phyloP scores from a whole-genome alignment of 805 yeast species.

The Candida glaebosa region DNA sequence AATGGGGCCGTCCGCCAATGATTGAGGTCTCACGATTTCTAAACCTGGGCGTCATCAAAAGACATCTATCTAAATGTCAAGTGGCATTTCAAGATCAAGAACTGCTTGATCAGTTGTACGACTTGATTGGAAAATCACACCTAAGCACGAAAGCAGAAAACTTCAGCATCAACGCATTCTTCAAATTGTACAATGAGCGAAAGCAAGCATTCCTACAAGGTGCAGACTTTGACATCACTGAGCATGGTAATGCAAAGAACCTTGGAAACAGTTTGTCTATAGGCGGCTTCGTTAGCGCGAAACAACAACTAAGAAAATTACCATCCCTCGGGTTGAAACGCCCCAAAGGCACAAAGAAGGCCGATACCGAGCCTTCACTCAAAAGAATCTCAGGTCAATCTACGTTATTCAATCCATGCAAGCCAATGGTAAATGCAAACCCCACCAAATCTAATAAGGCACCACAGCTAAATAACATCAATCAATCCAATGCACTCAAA shows the following conservation, averaged over 20 bases:
- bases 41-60: constrained; percentile 7
- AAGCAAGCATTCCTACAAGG: constrained; percentile 11
- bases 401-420: too few species aligned
- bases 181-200: constrained; percentile 12
- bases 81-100: constrained; percentile 16
- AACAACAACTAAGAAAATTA: neutral
- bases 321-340: neutral
- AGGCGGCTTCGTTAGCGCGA: constrained; percentile 8
- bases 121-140: constrained; percentile 9
- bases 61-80: constrained; percentile 10
- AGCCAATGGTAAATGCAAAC: too few species aligned
- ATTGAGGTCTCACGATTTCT: constrained; percentile 28
- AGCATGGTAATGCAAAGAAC: constrained; percentile 1
- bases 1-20: constrained; percentile 20
- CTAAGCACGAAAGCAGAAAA: constrained; percentile 3
- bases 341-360: neutral
- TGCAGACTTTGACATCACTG: constrained; percentile 5
- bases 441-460: too few species aligned
- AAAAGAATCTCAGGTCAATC: too few species aligned
- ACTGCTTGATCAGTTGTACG: constrained; percentile 17
- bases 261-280: neutral
- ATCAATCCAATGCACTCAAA: too few species aligned
- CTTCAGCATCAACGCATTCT: constrained; percentile 12
- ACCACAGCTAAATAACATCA: neutral
- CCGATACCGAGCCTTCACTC: neutral